Base-by-base conservation (phyloP, 2,329 filamentous ascomycete genomes). In the Hypomyces perniciosus region DNA sequence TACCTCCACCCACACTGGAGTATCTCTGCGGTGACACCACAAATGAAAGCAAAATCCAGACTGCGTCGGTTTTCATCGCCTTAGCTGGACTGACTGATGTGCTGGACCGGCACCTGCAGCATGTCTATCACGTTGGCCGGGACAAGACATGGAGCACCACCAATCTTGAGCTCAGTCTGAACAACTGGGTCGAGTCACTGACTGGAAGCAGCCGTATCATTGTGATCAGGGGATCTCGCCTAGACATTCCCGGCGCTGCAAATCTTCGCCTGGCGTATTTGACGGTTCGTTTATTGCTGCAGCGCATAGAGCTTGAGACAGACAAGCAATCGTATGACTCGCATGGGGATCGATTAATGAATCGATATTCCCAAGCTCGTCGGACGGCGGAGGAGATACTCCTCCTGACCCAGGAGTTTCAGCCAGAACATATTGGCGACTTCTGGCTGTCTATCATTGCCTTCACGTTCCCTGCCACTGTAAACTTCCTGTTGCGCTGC, bases 191-290 rank as follows among this genome's bases (percentile, higher is more conserved):
- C 8, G 71, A 76, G 26, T 65, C 65, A 0, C 52, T 79, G 4
- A 54, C 56, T 1, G 68, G 65, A 2, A 60, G 66, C 5, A 62
- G 69, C 3, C 70, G 74, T 3, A 61, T 63, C 1, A 62, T 73
- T 8, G 68, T 76, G 13, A 62, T 73, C 1, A 66, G 73, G 4
- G 75, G 75, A 1, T 69, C 63, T 2, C 59, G 67, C 12, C 55
- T 77, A 0, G 59, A 66, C 2, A 59, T 69, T 0, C 70, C 72
- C 0, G 77, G 77, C 0, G 72, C 74, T 0, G 67, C 75, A 5
- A 80, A 80, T 46, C 65, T 81, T 10, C 73, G 77, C 3, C 61
- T 81, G 2, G 68, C 74, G 1, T 80, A 78, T 55, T 58, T 80
- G 1, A 73, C 73, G 0, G 65, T 74, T 5, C 70, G 71, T 34